Conservation (phyloP, 352 stramenopile species). For the Phytophthora uliginosa region DNA sequence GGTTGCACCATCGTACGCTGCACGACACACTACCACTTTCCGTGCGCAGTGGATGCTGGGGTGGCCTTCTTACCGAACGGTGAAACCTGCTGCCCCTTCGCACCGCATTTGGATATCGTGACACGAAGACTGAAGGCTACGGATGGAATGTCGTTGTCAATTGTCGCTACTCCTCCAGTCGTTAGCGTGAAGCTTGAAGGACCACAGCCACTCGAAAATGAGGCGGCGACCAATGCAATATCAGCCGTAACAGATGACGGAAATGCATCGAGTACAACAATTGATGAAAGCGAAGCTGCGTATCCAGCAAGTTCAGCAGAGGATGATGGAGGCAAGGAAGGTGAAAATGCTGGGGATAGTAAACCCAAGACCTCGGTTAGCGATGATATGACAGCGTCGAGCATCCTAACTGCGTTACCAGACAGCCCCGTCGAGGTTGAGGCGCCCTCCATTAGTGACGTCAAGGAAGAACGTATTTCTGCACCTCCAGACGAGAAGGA, state of each 20-base stretch:
- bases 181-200: neutral
- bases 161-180: slow-evolving; percentile 1
- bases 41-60: slow-evolving; percentile 87
- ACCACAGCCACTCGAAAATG: neutral
- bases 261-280: slow-evolving; percentile 2
- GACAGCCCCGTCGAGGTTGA: neutral
- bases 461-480: slow-evolving; percentile 7
- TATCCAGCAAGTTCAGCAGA: slow-evolving; percentile 5
- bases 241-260: slow-evolving; percentile 9
- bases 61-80: slow-evolving; percentile 77
- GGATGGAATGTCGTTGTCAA: slow-evolving; percentile 9
- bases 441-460: slow-evolving; percentile 4
- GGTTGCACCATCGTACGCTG: slow-evolving; percentile 92
- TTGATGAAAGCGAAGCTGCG: slow-evolving; percentile 5
- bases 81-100: slow-evolving; percentile 73
- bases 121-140: slow-evolving; percentile 38
- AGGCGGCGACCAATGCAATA: neutral
- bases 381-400: neutral
- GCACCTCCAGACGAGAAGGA: neutral
- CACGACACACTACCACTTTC: slow-evolving; percentile 94
- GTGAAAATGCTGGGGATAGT: neutral
- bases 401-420: slow-evolving; percentile 5
- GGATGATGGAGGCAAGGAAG: slow-evolving; percentile 9
- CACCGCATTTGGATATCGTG: slow-evolving; percentile 62
- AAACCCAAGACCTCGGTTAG: slow-evolving; percentile 9